Evolutionary conservation across 2,329 filamentous ascomycete species (phyloP).

Genomic region (Dothideomycetes sp.): DNA sequence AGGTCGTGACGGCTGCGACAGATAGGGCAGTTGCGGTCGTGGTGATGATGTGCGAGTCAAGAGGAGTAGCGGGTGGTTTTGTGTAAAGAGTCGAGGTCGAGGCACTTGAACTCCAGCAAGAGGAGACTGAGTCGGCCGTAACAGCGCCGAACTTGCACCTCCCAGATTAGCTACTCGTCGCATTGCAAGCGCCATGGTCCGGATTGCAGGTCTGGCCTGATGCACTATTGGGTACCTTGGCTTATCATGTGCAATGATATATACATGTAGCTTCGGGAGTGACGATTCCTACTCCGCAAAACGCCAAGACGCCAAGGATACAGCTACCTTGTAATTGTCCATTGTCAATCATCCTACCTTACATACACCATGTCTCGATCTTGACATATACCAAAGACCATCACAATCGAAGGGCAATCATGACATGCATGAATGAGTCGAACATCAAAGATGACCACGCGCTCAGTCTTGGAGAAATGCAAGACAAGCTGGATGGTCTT

Average conservation of each 20-base stretch:
- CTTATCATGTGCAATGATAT: neutral
- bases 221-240: neutral
- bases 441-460: neutral
- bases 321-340: neutral
- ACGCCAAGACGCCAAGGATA: neutral
- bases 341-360: neutral
- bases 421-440: neutral
- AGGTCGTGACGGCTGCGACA: constrained; percentile 42
- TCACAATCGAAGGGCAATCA: neutral
- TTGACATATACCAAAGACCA: neutral
- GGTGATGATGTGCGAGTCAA: constrained; percentile 33
- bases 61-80: constrained; percentile 42
- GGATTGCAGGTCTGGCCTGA: neutral
- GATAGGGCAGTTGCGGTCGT: constrained; percentile 56
- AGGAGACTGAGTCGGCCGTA: neutral
- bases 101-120: constrained; percentile 1
- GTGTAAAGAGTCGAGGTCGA: constrained; percentile 43
- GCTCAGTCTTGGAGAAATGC: constrained; percentile 12
- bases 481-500: constrained; percentile 47
- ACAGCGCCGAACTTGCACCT: neutral
- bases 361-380: neutral
- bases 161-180: neutral
- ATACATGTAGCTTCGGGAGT: neutral
- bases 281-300: neutral
- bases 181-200: neutral